phyloP scores from a whole-genome alignment of 371 early-diverging fungal genomes.

The Choanephora cucurbitarum region DNA sequence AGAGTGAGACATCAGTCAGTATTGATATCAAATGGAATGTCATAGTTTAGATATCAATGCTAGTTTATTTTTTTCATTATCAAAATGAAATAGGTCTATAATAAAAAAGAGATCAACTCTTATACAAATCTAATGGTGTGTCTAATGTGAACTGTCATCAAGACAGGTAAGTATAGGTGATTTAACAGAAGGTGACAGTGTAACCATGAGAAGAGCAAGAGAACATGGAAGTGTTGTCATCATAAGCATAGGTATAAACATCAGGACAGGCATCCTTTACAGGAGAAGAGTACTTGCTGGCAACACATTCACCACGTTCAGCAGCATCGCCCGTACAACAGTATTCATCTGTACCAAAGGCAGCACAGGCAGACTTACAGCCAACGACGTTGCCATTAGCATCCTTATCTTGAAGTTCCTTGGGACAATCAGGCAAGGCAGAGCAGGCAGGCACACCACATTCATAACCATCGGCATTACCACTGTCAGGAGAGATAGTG shows the following conservation, averaged over 20 bases:
- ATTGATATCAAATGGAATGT: no score
- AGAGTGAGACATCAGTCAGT: not conserved
- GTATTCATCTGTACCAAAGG: conserved; percentile 25
- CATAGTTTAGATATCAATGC: no score
- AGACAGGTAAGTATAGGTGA: not conserved
- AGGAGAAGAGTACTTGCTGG: conserved; percentile 13
- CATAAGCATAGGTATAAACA: conserved; percentile 30
- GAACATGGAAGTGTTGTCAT: conserved; percentile 32
- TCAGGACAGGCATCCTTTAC: conserved; percentile 27
- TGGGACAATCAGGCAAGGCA: conserved; percentile 32
- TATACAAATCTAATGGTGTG: not conserved
- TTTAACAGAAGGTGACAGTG: conserved; percentile 29
- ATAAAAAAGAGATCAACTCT: not conserved
- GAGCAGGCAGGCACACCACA: conserved; percentile 39
- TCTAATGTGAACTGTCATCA: not conserved
- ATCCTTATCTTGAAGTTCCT: conserved; percentile 30
- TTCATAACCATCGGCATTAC: conserved; percentile 19
- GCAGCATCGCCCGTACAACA: conserved; percentile 27
- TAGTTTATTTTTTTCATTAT: not conserved
- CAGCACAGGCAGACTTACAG: conserved; percentile 33
- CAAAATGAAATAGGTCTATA: not conserved
- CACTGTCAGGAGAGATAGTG: conserved; percentile 32
- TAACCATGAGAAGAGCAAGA: conserved; percentile 25
- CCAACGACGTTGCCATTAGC: conserved; percentile 32
- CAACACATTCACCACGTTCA: conserved; percentile 20